These are phyloP conservation scores for Talaromyces sp. DNA, from an alignment of 2,329 filamentous ascomycete species.

Conservation along the genomic window DNA sequence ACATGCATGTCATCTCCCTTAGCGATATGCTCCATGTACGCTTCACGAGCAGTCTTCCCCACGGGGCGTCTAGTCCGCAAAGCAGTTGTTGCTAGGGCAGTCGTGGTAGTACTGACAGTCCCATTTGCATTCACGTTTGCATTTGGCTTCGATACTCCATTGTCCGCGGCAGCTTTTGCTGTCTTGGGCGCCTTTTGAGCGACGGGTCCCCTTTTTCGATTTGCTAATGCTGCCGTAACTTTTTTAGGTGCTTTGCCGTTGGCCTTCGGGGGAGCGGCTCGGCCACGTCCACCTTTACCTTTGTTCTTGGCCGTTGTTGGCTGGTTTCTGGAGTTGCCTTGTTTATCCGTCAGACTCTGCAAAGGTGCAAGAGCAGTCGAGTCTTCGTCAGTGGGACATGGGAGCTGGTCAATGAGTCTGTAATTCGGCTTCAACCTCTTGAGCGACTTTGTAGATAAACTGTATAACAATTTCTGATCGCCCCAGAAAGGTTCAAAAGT, in stretches of 20 bases:
- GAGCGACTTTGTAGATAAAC: constrained; percentile 19
- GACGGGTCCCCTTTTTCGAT: not conserved
- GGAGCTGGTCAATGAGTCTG: constrained; percentile 10
- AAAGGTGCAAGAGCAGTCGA: not conserved
- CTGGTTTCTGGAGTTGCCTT: not conserved
- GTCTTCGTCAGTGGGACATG: not conserved
- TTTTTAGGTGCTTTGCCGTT: not conserved
- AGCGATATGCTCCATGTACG: not conserved
- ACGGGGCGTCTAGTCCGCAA: not conserved
- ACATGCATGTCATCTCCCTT: not conserved
- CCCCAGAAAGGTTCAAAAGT: constrained; percentile 27
- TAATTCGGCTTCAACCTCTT: constrained; percentile 20
- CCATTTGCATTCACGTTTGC: not conserved
- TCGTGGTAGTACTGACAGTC: not conserved
- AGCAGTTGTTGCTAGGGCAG: too few relatives aligned
- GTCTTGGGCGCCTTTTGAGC: not conserved
- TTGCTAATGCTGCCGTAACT: not conserved
- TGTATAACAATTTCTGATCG: constrained; percentile 19
- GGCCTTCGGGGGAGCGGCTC: not conserved
- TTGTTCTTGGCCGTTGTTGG: not conserved
- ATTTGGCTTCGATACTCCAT: not conserved
- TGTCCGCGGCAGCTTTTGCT: not conserved
- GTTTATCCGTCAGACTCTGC: not conserved
- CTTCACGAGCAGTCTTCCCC: not conserved
- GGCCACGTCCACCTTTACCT: not conserved